Evolutionary conservation across 2,329 filamentous ascomycete species (phyloP), one percentile per base, ranked within the genome.

Genomic region (Colletotrichum siamense): DNA sequence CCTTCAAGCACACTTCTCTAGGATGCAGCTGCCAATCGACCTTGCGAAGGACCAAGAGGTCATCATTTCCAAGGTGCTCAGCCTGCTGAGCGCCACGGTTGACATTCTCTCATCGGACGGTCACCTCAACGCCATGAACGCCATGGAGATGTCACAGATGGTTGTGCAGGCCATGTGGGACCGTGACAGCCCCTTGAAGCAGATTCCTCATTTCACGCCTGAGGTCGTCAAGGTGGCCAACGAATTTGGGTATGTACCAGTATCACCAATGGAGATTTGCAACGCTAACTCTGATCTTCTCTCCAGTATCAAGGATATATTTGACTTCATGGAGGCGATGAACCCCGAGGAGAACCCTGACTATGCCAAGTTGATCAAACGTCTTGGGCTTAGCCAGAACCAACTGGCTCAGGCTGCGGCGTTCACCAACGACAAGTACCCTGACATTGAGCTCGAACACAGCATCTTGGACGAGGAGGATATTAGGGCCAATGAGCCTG

Each of bases 141-240:
- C 97, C 32, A 99, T 99, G 96, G 97, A 99, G 85, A 95, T 99
- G 91, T 98, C 95, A 15, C 97, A 99, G 83, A 99, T 99, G 97
- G 95, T 98, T 69, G 96, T 99, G 5, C 97, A 99, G 86, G 96
- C 94, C 66, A 98, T 99, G 95, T 99, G 97, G 97, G 96, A 99
- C 86, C 94, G 96, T 74, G 97, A 99, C 84, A 98, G 95, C 81
- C 96, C 97, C 52, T 90, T 99, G 79, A 98, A 98, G 88, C 97
- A 99, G 86, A 98, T 99, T 82, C 97, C 97, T 79, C 95, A 99
- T 87, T 99, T 99, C 84, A 92, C 94, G 18, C 91, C 94, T 49
- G 94, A 96, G 77, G 94, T 94, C 67, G 93, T 99, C 79, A 94
- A 96, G 85, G 94, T 92, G 78, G 95, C 95, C 61, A 94, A 94